Conservation (phyloP, 108 stramenopile genomes). For the Craspedostauros australis region DNA sequence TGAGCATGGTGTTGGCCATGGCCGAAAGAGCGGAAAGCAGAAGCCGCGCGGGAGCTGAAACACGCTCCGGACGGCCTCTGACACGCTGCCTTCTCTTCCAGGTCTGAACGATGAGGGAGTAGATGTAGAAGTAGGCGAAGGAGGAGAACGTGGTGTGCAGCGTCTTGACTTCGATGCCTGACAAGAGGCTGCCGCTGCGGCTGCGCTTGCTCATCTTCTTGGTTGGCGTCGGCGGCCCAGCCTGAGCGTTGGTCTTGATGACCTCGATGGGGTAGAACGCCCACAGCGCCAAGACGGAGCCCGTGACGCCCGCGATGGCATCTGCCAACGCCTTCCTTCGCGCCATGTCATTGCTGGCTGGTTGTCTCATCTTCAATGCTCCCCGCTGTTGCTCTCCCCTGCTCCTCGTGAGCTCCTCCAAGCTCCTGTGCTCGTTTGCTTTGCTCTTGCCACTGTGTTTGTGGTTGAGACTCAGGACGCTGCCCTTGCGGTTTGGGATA, state of each 20-base stretch:
- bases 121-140: conserved; percentile 85
- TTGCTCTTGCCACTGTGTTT: too few relatives aligned
- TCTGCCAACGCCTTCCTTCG: conserved; percentile 62
- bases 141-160: conserved; percentile 74
- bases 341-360: too few relatives aligned
- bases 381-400: too few relatives aligned
- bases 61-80: not conserved
- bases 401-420: too few relatives aligned
- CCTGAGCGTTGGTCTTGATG: conserved; percentile 72
- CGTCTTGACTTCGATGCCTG: conserved; percentile 36
- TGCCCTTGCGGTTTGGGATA: too few relatives aligned
- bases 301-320: conserved; percentile 75
- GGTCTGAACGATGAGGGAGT: conserved; percentile 57
- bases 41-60: conserved; percentile 54
- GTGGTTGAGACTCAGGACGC: too few relatives aligned
- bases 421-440: too few relatives aligned
- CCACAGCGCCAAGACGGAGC: conserved; percentile 75
- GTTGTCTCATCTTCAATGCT: too few relatives aligned
- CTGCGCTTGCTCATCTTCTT: not conserved
- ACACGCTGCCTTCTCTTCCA: conserved; percentile 21
- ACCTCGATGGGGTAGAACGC: conserved; percentile 89
- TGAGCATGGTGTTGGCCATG: conserved; percentile 74
- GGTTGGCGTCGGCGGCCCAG: conserved; percentile 9
- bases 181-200: not conserved
- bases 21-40: conserved; percentile 81